These are phyloP conservation scores for Oryza punctata DNA, from an alignment of 176 grass and related monocot genomes.

Conservation along the genomic window DNA sequence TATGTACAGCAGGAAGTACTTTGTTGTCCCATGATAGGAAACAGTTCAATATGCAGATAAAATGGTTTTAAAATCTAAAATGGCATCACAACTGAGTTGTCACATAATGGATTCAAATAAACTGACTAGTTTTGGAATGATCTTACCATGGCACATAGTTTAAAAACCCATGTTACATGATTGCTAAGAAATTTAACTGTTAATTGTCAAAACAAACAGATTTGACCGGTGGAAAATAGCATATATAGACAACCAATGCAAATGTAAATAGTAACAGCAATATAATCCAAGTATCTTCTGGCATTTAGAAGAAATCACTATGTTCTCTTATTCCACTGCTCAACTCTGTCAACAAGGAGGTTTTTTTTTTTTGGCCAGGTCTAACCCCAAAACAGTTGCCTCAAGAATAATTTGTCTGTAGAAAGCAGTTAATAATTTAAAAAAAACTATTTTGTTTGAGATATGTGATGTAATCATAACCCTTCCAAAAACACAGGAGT, in stretches of 20 bases:
- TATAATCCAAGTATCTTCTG: neutral
- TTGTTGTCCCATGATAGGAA: neutral
- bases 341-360: neutral
- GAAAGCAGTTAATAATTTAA: neutral
- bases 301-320: neutral
- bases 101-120: conserved; percentile 3
- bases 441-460: neutral
- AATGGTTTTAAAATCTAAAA: neutral
- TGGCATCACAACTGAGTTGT: neutral
- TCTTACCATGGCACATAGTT: neutral
- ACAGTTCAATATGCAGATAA: neutral
- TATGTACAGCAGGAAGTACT: neutral
- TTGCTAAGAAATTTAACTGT: neutral
- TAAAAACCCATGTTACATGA: neutral
- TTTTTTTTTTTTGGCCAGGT: neutral
- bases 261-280: neutral
- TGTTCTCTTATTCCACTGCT: neutral
- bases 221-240: neutral
- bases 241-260: neutral
- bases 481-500: neutral
- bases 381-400: neutral
- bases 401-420: neutral
- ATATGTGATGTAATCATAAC: neutral
- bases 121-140: neutral
- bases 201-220: neutral